Evolutionary conservation across 768 basidiomycete genomes (phyloP), one percentile per base, ranked within the genome.

Genomic region (Kwoniella sp.): DNA sequence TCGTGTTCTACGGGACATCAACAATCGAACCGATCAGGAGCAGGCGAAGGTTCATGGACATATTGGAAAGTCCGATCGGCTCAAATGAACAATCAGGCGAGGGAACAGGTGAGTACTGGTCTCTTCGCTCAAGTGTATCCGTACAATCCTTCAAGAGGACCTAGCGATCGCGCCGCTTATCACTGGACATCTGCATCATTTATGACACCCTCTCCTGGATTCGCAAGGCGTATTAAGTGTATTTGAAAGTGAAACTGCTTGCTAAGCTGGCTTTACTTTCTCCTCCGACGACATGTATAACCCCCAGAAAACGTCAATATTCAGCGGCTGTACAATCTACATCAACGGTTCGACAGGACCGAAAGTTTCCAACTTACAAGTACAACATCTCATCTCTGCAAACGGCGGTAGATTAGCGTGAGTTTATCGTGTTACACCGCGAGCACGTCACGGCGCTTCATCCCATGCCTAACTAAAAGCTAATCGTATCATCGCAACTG

Each of bases 1-100:
- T 77, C 76, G 2, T 54, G 65, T 29, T 63, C 76, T 5, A 77
- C 76, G 9, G 76, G 76, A 2, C 76, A 77, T 67, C 76, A 77
- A 51, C 63, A 64, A 24, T 71, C 69, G 3, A 77, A 77, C 62
- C 53, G 70, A 44, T 71, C 71, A n/a, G 76, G 76, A 24, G 73
- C 73, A 2, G 66, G 68, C 25, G 54, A 64, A n/a, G 76, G 76
- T 2, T 63, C 67, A 22, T 59, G 53, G 37, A 74, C 71, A 15
- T 77, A 77, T 55, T 77, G 76, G 76, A 67, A 72, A 40, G 71
- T 74, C 19, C 36, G 76, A 29, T 71, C 60, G 1, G 73, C 71
- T 25, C 74, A 77, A 51, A 70, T 74, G 69, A 64, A 53, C 8
- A 65, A 74, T 21, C 76, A 77, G 54, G 71, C 73, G 12, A 60